Conservation (phyloP, 2,329 filamentous ascomycete species). For the Colletotrichum tamarilloi region DNA sequence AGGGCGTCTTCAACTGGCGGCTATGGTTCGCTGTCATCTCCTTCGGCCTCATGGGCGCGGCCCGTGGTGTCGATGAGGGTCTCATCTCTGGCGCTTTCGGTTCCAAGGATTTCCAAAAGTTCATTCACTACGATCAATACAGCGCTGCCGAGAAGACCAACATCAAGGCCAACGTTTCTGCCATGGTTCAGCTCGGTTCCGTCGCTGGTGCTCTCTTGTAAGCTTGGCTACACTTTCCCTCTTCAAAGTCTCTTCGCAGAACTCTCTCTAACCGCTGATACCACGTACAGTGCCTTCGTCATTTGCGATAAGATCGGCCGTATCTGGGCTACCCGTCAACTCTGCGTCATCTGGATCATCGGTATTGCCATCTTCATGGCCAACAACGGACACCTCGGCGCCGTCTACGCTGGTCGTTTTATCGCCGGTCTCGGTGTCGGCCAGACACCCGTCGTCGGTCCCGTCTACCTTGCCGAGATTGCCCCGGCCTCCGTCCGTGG, state of each 20-base stretch:
- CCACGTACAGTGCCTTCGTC: slow-evolving; percentile 61
- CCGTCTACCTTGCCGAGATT: slow-evolving; percentile 79
- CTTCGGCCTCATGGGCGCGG: slow-evolving; percentile 81
- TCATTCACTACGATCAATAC: slow-evolving; percentile 68
- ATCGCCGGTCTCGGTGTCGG: slow-evolving; percentile 75
- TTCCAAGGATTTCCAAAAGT: slow-evolving; percentile 70
- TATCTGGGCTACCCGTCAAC: slow-evolving; percentile 69
- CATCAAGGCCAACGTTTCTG: slow-evolving; percentile 80
- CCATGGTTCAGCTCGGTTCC: slow-evolving; percentile 85
- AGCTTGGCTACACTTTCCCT: slow-evolving; percentile 29
- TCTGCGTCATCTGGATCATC: slow-evolving; percentile 67
- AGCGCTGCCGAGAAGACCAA: slow-evolving; percentile 67
- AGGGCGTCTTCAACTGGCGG: slow-evolving; percentile 80
- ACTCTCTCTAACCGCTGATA: background rate
- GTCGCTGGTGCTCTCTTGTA: slow-evolving; percentile 75
- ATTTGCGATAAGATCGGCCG: slow-evolving; percentile 71
- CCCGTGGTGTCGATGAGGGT: slow-evolving; percentile 83
- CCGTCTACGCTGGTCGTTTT: slow-evolving; percentile 74
- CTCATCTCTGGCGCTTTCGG: slow-evolving; percentile 79
- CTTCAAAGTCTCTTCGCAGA: background rate
- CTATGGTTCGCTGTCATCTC: slow-evolving; percentile 81
- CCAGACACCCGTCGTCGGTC: slow-evolving; percentile 74
- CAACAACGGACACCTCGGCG: slow-evolving; percentile 63
- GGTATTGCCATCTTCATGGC: slow-evolving; percentile 70
- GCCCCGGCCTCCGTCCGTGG: slow-evolving; percentile 76